Base-by-base conservation (phyloP, 129 eudicot genomes). In the Arctium lappa region DNA sequence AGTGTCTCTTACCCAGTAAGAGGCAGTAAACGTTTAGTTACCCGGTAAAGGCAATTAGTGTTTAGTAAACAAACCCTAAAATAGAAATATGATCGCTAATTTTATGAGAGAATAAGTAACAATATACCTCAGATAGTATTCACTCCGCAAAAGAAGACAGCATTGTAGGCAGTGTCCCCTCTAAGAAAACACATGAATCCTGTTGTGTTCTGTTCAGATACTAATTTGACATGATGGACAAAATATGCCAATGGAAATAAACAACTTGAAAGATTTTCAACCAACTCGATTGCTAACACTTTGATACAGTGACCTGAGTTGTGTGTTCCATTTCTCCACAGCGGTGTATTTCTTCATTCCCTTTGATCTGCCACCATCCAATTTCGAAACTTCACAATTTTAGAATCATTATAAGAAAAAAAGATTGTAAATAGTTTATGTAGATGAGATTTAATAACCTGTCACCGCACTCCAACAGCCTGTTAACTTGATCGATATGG, bases 401-500 rank as follows among this genome's bases (percentile, higher is more conserved):
- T 48, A 46, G 44, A 74, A 80, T 69, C 39, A 68, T 11, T 48
- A 0, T 0, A 33, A 22, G 2, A 9, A 8, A 9, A 29, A n/a
- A 7, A 40, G 32, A 4, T 30, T 5, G 29, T 4, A 73, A 66
- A 11, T 31, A 32, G 53, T 73, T 69, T 8, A 42, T 42, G n/a
- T 16, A 77, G 31, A 83, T 34, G 62, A 73, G 48, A 65, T 73
- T 34, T 75, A 44, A 62, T 79, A 65, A 93, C 99, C 98, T 91
- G 92, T 96, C 99, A 63, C 99, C 91, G 82, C 94, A 91, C 89
- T 93, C 98, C 84, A 93, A 89, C 60, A 96, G 93, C 79, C 92
- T 87, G 87, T 96, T 96, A 71, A 96, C 98, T 91, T 96, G 99
- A 83, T 96, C 99, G 70, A 96, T 96, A 81, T 96, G 99, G 15